phyloP scores from a whole-genome alignment of 192 early-diverging fungal species.

The Coemansia reversa region DNA sequence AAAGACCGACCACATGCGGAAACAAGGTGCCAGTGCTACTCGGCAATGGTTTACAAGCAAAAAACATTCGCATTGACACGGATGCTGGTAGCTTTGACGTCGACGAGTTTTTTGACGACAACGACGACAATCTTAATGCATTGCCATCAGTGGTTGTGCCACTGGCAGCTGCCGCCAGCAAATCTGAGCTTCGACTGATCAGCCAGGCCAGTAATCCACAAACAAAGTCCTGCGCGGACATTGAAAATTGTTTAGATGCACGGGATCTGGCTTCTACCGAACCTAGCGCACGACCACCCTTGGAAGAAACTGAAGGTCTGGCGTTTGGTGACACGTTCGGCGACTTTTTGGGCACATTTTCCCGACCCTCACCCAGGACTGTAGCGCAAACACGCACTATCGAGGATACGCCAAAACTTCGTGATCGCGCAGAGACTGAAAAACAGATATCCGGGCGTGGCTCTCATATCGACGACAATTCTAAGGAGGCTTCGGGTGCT shows the following conservation, averaged over 20 bases:
- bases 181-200: background rate
- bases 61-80: background rate
- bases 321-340: conserved; percentile 32
- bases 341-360: conserved; percentile 4
- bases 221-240: background rate
- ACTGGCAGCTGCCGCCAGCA: background rate
- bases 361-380: background rate
- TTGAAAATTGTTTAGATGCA: background rate
- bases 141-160: background rate
- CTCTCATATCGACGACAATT: background rate
- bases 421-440: background rate
- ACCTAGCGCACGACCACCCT: background rate
- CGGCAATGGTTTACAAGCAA: background rate
- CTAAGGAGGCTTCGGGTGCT: background rate
- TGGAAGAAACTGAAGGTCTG: background rate
- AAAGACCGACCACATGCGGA: background rate
- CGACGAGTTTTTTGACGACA: conserved; percentile 33
- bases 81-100: conserved; percentile 32
- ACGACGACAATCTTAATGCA: background rate
- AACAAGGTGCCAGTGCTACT: background rate
- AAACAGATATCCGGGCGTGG: background rate
- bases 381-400: background rate
- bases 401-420: background rate
- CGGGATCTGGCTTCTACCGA: background rate
- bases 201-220: background rate